Evolutionary conservation across 2,329 filamentous ascomycete species (phyloP).

Genomic region (Arthrobotrys iridis): DNA sequence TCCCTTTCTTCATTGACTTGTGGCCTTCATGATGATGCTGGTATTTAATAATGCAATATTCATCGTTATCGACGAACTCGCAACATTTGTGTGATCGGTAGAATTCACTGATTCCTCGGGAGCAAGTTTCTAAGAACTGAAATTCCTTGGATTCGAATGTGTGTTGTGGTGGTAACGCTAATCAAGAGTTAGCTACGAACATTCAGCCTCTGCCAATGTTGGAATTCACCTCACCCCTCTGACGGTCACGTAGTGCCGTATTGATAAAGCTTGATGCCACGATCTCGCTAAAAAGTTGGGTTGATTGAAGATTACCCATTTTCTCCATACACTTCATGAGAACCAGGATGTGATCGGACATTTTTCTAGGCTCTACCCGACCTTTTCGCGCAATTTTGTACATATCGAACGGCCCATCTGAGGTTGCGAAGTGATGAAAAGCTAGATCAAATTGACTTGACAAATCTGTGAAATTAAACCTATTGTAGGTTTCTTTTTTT

Average conservation of each 20-base stretch:
- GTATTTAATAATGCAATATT: neutral
- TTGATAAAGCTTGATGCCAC: neutral
- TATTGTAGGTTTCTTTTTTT: neutral
- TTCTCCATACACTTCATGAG: neutral
- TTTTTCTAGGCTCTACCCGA: neutral
- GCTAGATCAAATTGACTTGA: constrained; percentile 4
- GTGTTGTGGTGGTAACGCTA: neutral
- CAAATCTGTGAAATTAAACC: neutral
- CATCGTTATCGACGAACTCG: neutral
- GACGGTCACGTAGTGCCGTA: neutral
- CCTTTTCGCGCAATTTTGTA: neutral
- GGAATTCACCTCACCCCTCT: too few relatives aligned
- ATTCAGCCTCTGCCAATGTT: too few relatives aligned
- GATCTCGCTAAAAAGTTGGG: neutral
- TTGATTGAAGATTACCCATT: neutral
- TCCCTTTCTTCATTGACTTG: neutral
- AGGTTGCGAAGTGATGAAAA: neutral
- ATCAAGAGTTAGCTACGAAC: neutral
- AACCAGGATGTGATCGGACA: neutral
- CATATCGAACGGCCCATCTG: constrained; percentile 4
- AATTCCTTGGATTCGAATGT: neutral
- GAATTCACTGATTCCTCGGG: neutral
- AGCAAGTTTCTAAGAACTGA: neutral
- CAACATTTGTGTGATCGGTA: neutral
- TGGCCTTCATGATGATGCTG: neutral